Evolutionary conservation across 306 rosid species (phyloP), one percentile per base, ranked within the genome.

Genomic region (Pachyrhizus erosus): DNA sequence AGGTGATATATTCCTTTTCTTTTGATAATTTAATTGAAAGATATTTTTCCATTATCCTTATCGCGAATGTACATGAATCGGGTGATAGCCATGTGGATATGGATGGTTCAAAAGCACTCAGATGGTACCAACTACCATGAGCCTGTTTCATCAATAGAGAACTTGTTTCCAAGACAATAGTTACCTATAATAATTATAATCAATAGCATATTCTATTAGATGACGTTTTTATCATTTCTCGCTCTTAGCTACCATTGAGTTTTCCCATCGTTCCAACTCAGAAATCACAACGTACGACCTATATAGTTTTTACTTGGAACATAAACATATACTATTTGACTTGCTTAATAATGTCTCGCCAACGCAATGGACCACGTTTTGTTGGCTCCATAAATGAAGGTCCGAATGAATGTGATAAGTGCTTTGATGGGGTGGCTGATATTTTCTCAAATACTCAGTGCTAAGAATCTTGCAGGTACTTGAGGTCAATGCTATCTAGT

Each of bases 261-360:
- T 79, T 73, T 73, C 81, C 76, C 87, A 84, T 84, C 81, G 34
- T 84, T 73, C 87, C 87, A 64, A 79, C 77, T 84, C 84, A 79
- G 37, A 65, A 62, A 73, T 64, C 83, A 77, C 37, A 29, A 58
- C 15, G 29, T 39, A 4, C 8, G 39, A 27, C 60, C 1, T 27
- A 48, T 33, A 52, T 26, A 37, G 26, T 9, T 49, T 27, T 74
- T 65, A 29, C 71, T 10, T 62, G 27, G 21, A 57, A 31, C 72
- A 43, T 1, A 48, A n/a, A 20, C 8, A 51, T 27, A 60, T 4
- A 0, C 0, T 33, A 51, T 61, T 34, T 9, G 34, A 58, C 78
- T 58, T 60, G 13, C 5, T 20, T 45, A 57, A 70, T 43, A 42
- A 9, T 5, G 48, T 55, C 37, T 80, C 3, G 5, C 61, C 14